Evolutionary conservation across 805 yeast species (phyloP).

Genomic region (Saccharomycopsis sp.): DNA sequence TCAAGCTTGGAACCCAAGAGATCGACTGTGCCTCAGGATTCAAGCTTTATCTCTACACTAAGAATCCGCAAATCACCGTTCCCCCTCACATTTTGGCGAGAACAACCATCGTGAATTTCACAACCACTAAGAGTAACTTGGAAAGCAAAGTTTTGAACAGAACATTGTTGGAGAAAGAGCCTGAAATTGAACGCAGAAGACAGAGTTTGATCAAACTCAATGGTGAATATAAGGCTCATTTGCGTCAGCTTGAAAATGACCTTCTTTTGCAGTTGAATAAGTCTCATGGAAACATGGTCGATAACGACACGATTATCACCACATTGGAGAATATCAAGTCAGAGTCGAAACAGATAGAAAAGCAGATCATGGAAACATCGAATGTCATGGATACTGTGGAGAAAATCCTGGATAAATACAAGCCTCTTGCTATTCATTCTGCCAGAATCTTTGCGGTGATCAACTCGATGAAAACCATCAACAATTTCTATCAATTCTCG

Average conservation of each 20-base stretch:
- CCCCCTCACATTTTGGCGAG: constrained; percentile 56
- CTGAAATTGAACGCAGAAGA: constrained; percentile 60
- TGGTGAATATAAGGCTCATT: constrained; percentile 49
- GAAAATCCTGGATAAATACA: constrained; percentile 38
- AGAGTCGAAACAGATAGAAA: constrained; percentile 50
- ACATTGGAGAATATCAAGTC: constrained; percentile 60
- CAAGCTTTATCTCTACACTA: constrained; percentile 52
- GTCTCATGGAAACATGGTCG: constrained; percentile 57
- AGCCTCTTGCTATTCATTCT: constrained; percentile 49
- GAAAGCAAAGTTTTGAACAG: constrained; percentile 56
- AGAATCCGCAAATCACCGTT: constrained; percentile 42
- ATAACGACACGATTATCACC: constrained; percentile 51
- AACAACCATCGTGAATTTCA: constrained; percentile 59
- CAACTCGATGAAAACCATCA: constrained; percentile 35
- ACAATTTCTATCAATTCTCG: constrained; percentile 54
- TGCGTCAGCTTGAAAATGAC: constrained; percentile 51
- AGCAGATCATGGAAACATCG: constrained; percentile 48
- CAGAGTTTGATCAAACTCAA: constrained; percentile 46
- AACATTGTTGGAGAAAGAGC: constrained; percentile 48
- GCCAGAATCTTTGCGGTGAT: constrained; percentile 45
- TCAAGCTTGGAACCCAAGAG: constrained; percentile 53
- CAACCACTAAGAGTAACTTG: constrained; percentile 62
- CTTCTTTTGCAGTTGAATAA: constrained; percentile 52
- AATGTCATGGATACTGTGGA: constrained; percentile 51
- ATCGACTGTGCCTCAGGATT: constrained; percentile 66